Evolutionary conservation across 192 early-diverging fungal genomes (phyloP), one percentile per base, ranked within the genome.

Genomic region (Helicostylum pulchrum): DNA sequence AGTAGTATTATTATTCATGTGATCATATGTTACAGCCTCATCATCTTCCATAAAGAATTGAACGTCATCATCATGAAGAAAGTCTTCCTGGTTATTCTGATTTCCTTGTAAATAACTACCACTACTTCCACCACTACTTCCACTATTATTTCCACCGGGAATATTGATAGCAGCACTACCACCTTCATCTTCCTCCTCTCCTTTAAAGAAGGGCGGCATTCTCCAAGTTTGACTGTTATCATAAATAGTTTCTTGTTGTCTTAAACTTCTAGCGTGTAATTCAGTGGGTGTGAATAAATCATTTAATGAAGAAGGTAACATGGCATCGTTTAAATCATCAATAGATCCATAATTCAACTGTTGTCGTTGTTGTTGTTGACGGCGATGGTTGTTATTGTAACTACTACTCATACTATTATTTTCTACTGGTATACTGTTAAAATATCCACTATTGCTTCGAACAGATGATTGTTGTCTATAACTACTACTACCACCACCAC

Each of bases 261-360:
- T 49, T 21, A 47, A 10, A 20, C 56, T 62, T 30, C 68, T 62
- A 44, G 46, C 43, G 4, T 60, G 62, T 12, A 70, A 69, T 67
- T 81, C 82, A n/a, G 53, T 70, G 4, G 78, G 75, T 12, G 83
- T 84, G 60, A 84, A 67, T 2, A 84, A 59, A 53, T 84, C 83
- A 51, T 82, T 84, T 5, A 84, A 57, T 3, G 82, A 84, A 4
- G 82, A 76, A 0, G 82, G 82, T 8, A 84, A 42, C 62, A 77
- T 67, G 4, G 66, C 73, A 19, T 80, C 75, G 23, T 64, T 64
- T 21, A 64, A 26, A 43, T 64, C 62, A 64, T 51, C 19, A 0
- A 20, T 43, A n/a, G 43, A 17, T 8, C 19, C 17, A 58, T 21
- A 17, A 0, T 20, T 10, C 4, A 5, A 8, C 10, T 55, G 31